Evolutionary conservation across 148 eudicot genomes (phyloP), one percentile per base, ranked within the genome.

Genomic region (Limonium bicolor): DNA sequence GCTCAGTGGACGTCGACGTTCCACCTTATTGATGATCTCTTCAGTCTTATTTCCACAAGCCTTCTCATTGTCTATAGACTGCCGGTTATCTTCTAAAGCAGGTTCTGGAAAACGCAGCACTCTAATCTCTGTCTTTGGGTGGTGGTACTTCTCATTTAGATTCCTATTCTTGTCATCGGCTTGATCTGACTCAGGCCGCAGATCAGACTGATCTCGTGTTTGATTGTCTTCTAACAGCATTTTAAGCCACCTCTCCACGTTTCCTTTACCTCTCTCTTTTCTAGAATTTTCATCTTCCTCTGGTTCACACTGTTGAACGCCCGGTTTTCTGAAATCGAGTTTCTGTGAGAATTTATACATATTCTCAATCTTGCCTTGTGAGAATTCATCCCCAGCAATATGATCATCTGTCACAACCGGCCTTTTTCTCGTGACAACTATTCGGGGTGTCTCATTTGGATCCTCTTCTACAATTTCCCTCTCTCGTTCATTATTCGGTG

Each of bases 221-320:
- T 64, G 27, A 5, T 22, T 11, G 14, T 40, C 26, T 52, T 68
- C 82, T 41, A 77, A 50, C 41, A 87, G 67, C 58, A 87, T 66
- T 12, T 82, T 82, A 25, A 87, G 74, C 96, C 96, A 87, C 55
- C 80, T 87, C 51, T 87, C 96, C 0, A 87, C 69, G 53, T 82
- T 87, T 12, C 86, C 90, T 66, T 79, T 87, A 15, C 96, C 96
- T 24, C 70, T 76, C 19, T 58, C 71, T 66, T 61, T 74, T 49
- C 94, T 72, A 43, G 67, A 62, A 52, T 90, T 95, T 65, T 80
- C 94, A 18, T 88, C 88, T 42, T 79, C 80, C 38, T 82, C 77
- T 10, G 27, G 46, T 36, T 65, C 72, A 22, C 36, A 13, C 37
- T 73, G 74, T 36, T 27, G 39, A 12, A 42, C 50, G 45, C 41